Evolutionary conservation across 345 rosid genomes (phyloP).

Genomic region (Stellera chamaejasme): DNA sequence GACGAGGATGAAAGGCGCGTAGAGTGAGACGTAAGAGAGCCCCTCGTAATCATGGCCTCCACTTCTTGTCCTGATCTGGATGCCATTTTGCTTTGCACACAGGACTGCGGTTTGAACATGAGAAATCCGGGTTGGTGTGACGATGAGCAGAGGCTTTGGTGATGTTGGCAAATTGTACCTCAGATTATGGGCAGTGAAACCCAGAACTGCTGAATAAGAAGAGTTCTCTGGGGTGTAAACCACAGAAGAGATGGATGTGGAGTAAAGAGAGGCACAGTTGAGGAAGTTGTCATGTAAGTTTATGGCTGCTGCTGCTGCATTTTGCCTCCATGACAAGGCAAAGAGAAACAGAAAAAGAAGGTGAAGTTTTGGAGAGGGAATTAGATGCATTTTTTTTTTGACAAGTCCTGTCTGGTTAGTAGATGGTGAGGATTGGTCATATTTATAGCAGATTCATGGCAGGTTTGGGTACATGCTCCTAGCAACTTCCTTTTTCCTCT

Average conservation of each 20-base stretch:
- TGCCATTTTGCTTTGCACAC: not conserved
- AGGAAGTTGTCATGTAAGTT: not conserved
- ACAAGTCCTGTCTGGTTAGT: too few relatives aligned
- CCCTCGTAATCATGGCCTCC: slow-evolving; percentile 2
- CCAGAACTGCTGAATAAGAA: not conserved
- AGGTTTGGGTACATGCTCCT: too few relatives aligned
- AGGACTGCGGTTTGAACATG: not conserved
- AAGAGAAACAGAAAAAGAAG: not conserved
- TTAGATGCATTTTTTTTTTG: too few relatives aligned
- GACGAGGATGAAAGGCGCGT: not conserved
- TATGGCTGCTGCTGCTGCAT: not conserved
- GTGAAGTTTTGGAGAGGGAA: not conserved
- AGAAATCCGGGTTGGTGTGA: not conserved
- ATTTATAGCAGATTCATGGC: too few relatives aligned
- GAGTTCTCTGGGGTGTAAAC: not conserved
- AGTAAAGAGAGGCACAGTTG: not conserved
- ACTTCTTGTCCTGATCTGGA: not conserved
- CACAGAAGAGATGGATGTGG: not conserved
- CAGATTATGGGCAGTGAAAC: not conserved
- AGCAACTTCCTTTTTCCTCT: too few relatives aligned
- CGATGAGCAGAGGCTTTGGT: not conserved
- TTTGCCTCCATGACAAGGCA: not conserved
- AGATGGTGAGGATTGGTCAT: too few relatives aligned
- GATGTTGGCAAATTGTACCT: not conserved
- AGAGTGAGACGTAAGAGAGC: not conserved